These are phyloP conservation scores for Psilocybe subaeruginosa DNA, from an alignment of 768 basidiomycete species.

Conservation along the genomic window DNA sequence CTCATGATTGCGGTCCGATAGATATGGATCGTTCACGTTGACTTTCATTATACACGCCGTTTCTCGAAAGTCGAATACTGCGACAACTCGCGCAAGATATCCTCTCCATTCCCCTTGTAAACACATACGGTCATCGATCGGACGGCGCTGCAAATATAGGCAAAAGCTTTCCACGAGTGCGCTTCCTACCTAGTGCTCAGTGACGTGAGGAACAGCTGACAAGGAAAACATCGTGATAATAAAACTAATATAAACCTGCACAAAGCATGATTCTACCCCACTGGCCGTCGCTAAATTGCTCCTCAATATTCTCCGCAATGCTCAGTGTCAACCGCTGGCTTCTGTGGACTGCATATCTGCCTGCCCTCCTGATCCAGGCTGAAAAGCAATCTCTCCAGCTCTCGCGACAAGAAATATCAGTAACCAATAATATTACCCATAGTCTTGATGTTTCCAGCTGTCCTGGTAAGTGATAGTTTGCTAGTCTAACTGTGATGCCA, in stretches of 20 bases:
- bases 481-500: constrained; percentile 6
- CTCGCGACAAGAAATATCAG: background rate
- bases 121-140: constrained; percentile 2
- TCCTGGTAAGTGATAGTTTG: constrained; percentile 14
- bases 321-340: constrained; percentile 10
- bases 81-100: background rate
- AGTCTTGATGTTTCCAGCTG: constrained; percentile 21
- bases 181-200: background rate
- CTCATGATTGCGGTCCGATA: background rate
- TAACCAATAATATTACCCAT: background rate
- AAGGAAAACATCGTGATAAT: constrained; percentile 6
- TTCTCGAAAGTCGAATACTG: constrained; percentile 1
- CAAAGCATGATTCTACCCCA: background rate
- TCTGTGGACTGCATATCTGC: constrained; percentile 4
- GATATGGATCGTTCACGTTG: background rate
- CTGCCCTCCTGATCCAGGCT: background rate
- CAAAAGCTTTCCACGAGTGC: constrained; percentile 9
- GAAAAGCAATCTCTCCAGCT: background rate
- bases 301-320: constrained; percentile 11
- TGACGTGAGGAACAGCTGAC: constrained; percentile 18
- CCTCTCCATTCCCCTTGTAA: background rate
- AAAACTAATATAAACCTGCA: constrained; percentile 2
- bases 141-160: background rate
- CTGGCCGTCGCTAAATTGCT: constrained; percentile 1
- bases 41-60: constrained; percentile 2